A percentile compares a stretch with the other conserved stretches of the same genome.
These are phyloP conservation scores for Cladosporium halotolerans DNA, from an alignment of 2,329 filamentous ascomycete genomes.

Conservation along the genomic window DNA sequence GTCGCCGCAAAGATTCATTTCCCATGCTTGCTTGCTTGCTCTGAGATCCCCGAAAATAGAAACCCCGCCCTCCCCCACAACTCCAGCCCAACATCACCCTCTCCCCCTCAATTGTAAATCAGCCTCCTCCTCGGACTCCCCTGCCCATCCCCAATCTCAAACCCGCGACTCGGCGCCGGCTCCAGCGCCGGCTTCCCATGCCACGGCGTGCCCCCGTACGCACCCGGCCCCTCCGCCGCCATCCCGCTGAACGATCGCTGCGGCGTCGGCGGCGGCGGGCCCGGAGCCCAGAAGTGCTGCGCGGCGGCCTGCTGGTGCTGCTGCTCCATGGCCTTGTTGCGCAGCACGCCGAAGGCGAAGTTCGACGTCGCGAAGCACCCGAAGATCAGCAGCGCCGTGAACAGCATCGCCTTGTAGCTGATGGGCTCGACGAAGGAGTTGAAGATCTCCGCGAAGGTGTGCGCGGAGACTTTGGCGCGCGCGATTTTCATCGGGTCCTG, in stretches of 20 bases:
- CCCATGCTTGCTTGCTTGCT: too few relatives aligned
- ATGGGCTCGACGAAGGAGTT: constrained; percentile 91
- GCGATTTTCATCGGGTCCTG: constrained; percentile 73
- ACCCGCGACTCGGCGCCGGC: constrained; percentile 27
- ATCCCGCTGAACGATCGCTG: constrained; percentile 27
- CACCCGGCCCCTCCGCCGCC: constrained; percentile 12
- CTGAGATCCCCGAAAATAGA: background rate
- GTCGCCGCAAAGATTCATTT: too few relatives aligned
- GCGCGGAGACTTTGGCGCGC: constrained; percentile 71
- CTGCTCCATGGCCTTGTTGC: constrained; percentile 32
- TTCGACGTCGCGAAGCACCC: constrained; percentile 53
- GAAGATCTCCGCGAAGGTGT: constrained; percentile 85
- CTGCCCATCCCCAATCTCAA: constrained; percentile 26
- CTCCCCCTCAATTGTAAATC: too few relatives aligned
- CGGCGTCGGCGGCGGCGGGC: constrained; percentile 29
- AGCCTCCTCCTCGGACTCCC: constrained; percentile 30
- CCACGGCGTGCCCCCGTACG: constrained; percentile 27
- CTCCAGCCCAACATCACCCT: too few relatives aligned
- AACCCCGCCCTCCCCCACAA: background rate
- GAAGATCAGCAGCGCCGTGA: constrained; percentile 43
- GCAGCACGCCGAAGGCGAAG: constrained; percentile 52
- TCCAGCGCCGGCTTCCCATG: constrained; percentile 23
- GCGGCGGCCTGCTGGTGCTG: constrained; percentile 20
- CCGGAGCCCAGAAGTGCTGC: constrained; percentile 13
- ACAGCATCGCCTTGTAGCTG: constrained; percentile 72